These are phyloP conservation scores for Aspergillus carlsbadensis DNA, from an alignment of 495 filamentous ascomycete genomes.

Conservation along the genomic window DNA sequence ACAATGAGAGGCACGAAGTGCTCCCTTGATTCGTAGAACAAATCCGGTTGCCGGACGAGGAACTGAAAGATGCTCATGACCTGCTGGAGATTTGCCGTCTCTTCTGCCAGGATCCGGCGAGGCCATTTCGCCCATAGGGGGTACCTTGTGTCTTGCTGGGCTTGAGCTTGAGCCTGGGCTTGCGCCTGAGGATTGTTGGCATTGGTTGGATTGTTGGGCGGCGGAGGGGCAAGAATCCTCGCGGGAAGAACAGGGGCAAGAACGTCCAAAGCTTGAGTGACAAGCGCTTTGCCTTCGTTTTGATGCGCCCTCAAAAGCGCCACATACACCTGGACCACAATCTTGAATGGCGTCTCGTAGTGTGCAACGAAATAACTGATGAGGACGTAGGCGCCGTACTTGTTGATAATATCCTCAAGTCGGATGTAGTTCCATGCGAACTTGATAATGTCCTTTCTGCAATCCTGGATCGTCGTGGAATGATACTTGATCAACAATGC, in stretches of 20 bases:
- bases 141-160: slow-evolving; percentile 56
- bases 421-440: slow-evolving; percentile 98
- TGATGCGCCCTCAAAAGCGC: slow-evolving; percentile 89
- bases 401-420: slow-evolving; percentile 98
- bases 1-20: slow-evolving; percentile 88
- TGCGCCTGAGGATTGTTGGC: slow-evolving; percentile 31
- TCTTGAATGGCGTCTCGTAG: slow-evolving; percentile 95
- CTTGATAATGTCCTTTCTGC: slow-evolving; percentile 97
- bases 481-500: slow-evolving; percentile 95
- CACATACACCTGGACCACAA: slow-evolving; percentile 90
- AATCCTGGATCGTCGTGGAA: slow-evolving; percentile 75
- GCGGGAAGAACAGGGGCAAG: slow-evolving; percentile 92
- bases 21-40: slow-evolving; percentile 94
- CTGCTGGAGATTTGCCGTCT: slow-evolving; percentile 95
- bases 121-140: slow-evolving; percentile 89
- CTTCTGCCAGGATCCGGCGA: slow-evolving; percentile 86
- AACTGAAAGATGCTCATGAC: slow-evolving; percentile 98
- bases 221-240: slow-evolving; percentile 31
- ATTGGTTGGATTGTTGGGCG: not conserved
- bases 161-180: slow-evolving; percentile 43
- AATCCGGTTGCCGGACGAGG: slow-evolving; percentile 82
- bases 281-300: slow-evolving; percentile 87
- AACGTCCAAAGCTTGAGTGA: slow-evolving; percentile 91
- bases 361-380: slow-evolving; percentile 97
- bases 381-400: slow-evolving; percentile 94